Conservation (phyloP, 2,329 filamentous ascomycete species). For the Thelonectria blattea region DNA sequence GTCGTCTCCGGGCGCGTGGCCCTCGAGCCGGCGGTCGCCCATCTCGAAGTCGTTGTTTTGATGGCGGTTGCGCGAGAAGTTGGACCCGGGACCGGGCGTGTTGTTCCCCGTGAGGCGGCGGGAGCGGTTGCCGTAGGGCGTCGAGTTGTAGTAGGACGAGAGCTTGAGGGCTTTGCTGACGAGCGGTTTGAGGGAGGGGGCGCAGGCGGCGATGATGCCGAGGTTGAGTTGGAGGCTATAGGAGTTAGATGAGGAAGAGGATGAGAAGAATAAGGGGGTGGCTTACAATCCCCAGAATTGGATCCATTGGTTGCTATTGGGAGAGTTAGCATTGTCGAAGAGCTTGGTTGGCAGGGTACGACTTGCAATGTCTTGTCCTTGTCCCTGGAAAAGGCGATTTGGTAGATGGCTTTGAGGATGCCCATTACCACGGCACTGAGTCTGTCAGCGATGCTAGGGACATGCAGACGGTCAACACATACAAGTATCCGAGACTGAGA, state of each 20-base stretch:
- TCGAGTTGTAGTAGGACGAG: slow-evolving; percentile 21
- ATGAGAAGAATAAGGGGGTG: too few relatives aligned
- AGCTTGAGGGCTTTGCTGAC: slow-evolving; percentile 40
- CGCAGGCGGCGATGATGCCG: slow-evolving; percentile 48
- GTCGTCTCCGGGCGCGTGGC: neutral
- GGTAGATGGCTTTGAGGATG: slow-evolving; percentile 47
- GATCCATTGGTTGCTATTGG: slow-evolving; percentile 33
- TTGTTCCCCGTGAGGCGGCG: slow-evolving; percentile 12
- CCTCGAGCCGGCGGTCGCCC: slow-evolving; percentile 21
- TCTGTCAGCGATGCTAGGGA: too few relatives aligned
- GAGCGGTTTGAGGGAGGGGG: slow-evolving; percentile 48
- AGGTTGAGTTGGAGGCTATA: slow-evolving; percentile 48
- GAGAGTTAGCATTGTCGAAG: neutral
- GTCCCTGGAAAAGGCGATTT: slow-evolving; percentile 42
- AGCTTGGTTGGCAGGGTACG: neutral
- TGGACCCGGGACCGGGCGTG: slow-evolving; percentile 1
- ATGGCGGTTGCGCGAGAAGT: slow-evolving; percentile 7
- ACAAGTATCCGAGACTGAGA: slow-evolving; percentile 51
- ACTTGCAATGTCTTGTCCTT: slow-evolving; percentile 42
- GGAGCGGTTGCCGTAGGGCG: slow-evolving; percentile 15
- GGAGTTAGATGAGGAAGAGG: slow-evolving; percentile 20
- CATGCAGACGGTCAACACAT: slow-evolving; percentile 14
- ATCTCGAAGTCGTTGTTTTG: slow-evolving; percentile 16
- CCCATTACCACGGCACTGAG: slow-evolving; percentile 48
- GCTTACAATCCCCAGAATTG: slow-evolving; percentile 45